phyloP scores from a whole-genome alignment of 805 yeast genomes.

The Saturnispora gosingensis region DNA sequence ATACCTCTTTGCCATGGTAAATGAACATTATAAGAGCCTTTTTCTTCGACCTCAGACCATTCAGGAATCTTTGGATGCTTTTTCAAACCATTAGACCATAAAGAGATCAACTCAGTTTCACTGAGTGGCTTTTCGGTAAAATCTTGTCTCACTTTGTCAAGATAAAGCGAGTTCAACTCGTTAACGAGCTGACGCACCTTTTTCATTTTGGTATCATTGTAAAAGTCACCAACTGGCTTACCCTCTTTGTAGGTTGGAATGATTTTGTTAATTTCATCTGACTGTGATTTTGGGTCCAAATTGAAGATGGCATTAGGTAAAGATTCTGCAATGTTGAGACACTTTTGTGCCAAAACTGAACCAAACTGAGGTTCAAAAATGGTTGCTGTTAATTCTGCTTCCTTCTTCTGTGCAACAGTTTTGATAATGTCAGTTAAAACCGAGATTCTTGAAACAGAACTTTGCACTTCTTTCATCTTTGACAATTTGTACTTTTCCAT shows the following conservation, averaged over 20 bases:
- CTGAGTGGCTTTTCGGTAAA: constrained; percentile 19
- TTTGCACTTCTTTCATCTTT: constrained; percentile 26
- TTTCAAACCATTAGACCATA: constrained; percentile 41
- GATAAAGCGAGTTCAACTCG: constrained; percentile 26
- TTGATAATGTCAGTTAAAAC: constrained; percentile 37
- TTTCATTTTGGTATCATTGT: constrained; percentile 24
- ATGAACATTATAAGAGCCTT: constrained; percentile 32
- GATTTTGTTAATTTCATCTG: constrained; percentile 41
- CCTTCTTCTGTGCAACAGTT: constrained; percentile 14
- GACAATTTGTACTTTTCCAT: constrained; percentile 26
- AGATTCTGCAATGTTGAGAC: constrained; percentile 29
- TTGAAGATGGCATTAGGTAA: constrained; percentile 20
- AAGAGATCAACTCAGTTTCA: constrained; percentile 22
- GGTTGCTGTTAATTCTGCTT: constrained; percentile 18
- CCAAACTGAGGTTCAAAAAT: constrained; percentile 32
- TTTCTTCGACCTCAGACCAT: constrained; percentile 26
- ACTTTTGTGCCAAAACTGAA: constrained; percentile 23
- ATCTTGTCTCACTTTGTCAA: constrained; percentile 26
- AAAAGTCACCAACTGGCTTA: constrained; percentile 20
- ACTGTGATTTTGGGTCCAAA: constrained; percentile 33
- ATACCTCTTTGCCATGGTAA: constrained; percentile 78
- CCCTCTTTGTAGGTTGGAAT: constrained; percentile 25
- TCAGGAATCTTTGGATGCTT: constrained; percentile 34
- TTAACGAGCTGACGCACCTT: constrained; percentile 27
- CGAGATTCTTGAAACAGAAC: constrained; percentile 35